phyloP scores from a whole-genome alignment of 495 filamentous ascomycete species.

The Patellaria atrata region DNA sequence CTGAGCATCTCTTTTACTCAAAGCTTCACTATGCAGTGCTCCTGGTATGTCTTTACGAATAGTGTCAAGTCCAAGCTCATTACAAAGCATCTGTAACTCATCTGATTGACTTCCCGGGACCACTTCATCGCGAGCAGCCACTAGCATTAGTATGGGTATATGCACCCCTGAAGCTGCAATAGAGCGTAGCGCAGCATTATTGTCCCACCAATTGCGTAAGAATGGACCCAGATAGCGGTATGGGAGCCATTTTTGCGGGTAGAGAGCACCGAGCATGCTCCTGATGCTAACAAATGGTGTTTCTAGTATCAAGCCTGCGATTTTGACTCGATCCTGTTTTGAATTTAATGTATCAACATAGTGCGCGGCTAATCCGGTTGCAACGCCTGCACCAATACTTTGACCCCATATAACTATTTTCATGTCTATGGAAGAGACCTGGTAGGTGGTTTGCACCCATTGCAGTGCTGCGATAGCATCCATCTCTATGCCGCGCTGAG shows the following conservation, averaged over 20 bases:
- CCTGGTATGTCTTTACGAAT: slow-evolving; percentile 27
- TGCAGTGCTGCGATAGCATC: slow-evolving; percentile 47
- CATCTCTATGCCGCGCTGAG: slow-evolving; percentile 47
- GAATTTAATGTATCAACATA: slow-evolving; percentile 26
- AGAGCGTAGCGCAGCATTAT: slow-evolving; percentile 22
- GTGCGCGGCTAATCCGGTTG: slow-evolving; percentile 37
- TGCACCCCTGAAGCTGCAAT: slow-evolving; percentile 19
- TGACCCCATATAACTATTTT: slow-evolving; percentile 61
- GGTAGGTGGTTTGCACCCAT: no score
- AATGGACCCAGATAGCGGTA: slow-evolving; percentile 49
- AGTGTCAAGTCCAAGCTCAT: slow-evolving; percentile 23
- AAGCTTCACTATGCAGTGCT: slow-evolving; percentile 40
- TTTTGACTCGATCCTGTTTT: slow-evolving; percentile 9
- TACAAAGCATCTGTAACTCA: slow-evolving; percentile 30
- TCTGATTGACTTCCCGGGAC: slow-evolving; percentile 44
- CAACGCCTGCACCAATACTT: slow-evolving; percentile 51
- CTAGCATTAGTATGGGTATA: slow-evolving; percentile 40
- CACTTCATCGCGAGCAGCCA: slow-evolving; percentile 53
- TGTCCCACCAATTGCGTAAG: slow-evolving; percentile 42
- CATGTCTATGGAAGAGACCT: no score
- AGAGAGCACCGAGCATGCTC: slow-evolving; percentile 59
- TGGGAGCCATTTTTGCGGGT: slow-evolving; percentile 71
- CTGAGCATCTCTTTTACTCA: slow-evolving; percentile 28
- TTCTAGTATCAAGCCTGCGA: slow-evolving; percentile 50
- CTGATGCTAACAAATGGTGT: slow-evolving; percentile 61